Conservation (phyloP, 2,329 filamentous ascomycete genomes). For the Epichloe gansuensis region DNA sequence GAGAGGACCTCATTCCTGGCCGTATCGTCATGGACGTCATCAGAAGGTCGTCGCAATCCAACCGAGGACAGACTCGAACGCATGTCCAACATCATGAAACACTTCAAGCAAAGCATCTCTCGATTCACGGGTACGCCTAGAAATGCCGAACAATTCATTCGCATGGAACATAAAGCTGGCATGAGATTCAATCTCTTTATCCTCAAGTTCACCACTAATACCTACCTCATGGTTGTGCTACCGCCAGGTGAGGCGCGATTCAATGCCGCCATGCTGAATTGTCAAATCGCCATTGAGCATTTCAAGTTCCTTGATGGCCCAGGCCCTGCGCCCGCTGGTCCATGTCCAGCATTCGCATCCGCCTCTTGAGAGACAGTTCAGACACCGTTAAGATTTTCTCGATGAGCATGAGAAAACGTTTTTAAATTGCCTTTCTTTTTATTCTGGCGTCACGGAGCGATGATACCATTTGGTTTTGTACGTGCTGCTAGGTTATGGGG, state of each 20-base stretch:
- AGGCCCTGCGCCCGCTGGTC: conserved; percentile 14
- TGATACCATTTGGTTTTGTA: conserved; percentile 3
- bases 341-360: conserved; percentile 12
- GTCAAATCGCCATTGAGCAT: conserved; percentile 70
- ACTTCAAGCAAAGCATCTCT: conserved; percentile 79
- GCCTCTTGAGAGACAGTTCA: background rate
- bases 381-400: background rate
- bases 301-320: conserved; percentile 57
- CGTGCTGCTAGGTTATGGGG: background rate
- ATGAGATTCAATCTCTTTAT: conserved; percentile 85
- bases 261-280: conserved; percentile 83
- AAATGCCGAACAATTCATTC: conserved; percentile 67
- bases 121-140: conserved; percentile 72
- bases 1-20: conserved; percentile 93
- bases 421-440: background rate
- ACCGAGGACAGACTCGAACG: conserved; percentile 87
- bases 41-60: conserved; percentile 66
- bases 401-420: background rate
- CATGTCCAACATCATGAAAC: conserved; percentile 95
- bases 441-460: conserved; percentile 3
- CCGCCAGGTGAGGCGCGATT: conserved; percentile 85
- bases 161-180: conserved; percentile 69
- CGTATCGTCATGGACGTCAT: conserved; percentile 80
- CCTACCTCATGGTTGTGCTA: conserved; percentile 84
- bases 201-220: conserved; percentile 92